Conservation (phyloP, 768 basidiomycete genomes). For the Pisolithus tinctorius region DNA sequence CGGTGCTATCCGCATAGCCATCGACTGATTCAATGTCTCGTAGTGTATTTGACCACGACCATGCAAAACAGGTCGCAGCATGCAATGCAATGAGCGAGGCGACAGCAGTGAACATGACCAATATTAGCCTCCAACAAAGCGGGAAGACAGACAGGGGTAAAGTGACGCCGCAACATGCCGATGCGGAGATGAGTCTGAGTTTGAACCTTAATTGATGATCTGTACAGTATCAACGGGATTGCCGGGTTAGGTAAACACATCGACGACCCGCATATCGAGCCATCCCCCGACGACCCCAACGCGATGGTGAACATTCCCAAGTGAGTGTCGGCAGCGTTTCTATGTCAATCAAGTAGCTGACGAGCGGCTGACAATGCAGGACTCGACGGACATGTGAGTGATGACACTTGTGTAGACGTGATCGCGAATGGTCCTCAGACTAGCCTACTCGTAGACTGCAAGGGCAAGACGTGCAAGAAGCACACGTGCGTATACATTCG, state of each 20-base stretch:
- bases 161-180: background rate
- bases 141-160: background rate
- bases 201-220: slow-evolving; percentile 13
- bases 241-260: slow-evolving; percentile 13
- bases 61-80: slow-evolving; percentile 12
- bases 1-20: background rate
- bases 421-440: background rate
- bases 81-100: background rate
- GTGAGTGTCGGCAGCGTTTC: slow-evolving; percentile 39
- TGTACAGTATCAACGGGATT: slow-evolving; percentile 24
- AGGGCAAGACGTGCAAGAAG: slow-evolving; percentile 94
- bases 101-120: background rate
- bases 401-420: background rate
- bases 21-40: slow-evolving; percentile 7
- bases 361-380: slow-evolving; percentile 31
- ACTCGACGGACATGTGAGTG: slow-evolving; percentile 93
- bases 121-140: background rate
- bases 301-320: slow-evolving; percentile 93
- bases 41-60: slow-evolving; percentile 22
- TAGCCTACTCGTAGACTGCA: slow-evolving; percentile 57
- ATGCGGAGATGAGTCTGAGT: slow-evolving; percentile 7
- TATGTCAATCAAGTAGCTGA: slow-evolving; percentile 6
- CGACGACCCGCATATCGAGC: slow-evolving; percentile 10
- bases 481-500: slow-evolving; percentile 69
- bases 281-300: slow-evolving; percentile 23